Base-by-base conservation (phyloP, 306 rosid genomes). In the Fragaria iinumae region DNA sequence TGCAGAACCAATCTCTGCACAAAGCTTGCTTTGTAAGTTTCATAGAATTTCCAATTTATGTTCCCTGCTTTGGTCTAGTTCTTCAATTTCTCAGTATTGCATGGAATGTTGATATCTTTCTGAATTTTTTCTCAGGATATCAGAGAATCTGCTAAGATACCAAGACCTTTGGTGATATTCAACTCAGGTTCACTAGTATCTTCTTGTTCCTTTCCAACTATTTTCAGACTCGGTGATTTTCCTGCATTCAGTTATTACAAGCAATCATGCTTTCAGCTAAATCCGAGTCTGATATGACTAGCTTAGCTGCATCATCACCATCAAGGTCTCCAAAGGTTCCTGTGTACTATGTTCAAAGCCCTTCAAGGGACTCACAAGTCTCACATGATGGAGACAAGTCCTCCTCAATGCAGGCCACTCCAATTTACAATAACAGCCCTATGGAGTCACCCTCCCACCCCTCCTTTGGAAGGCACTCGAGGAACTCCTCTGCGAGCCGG, bases 391-490 rank as follows among this genome's bases (percentile, higher is more conserved):
- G 96, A 2, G 97, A 95, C 80, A 95, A 91, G 90, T 95, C 96
- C 29, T 88, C 93, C 4, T 88, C 97, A 50, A 82, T 92, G 93
- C 96, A 92, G 9, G 93, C 95, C 2, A 95, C 98, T 73, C 97
- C 97, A 29, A 84, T 90, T 72, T 95, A 95, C 69, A 92, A 88
- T 79, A 88, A 95, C 63, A 95, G 97, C 81, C 98, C 99, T 0
- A 86, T 84, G 88, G 99, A 95, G 82, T 95, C 99, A 0, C 99
- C 99, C 7, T 92, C 99, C 1, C 99, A 92, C 84, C 95, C 98
- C 13, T 92, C 99, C 0, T 90, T 88, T 25, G 99, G 97, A 23
- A 91, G 96, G 23, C 99, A 95, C 73, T 92, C 99, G 0, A 86
- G 99, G 76, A 95, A 88, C 97, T 92, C 98, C 1, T 95, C 99